Percentiles rank a stretch among this genome's conserved stretches.
phyloP scores from a whole-genome alignment of 345 rosid species.

The Brassica nigra region DNA sequence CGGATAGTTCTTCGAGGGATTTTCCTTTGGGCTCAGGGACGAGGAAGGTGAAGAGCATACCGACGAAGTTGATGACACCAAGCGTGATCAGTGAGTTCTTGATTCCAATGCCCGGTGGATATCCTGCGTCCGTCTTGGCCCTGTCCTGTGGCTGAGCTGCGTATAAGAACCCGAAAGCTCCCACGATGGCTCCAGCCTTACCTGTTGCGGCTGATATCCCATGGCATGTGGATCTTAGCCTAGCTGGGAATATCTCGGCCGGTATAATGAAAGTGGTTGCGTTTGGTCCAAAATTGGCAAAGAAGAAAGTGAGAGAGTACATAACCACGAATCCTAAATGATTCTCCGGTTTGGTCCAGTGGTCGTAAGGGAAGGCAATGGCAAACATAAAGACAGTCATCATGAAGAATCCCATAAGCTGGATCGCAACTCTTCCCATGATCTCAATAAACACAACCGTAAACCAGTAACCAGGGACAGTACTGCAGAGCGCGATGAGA shows the following conservation, averaged over 20 bases:
- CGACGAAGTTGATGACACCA: neutral
- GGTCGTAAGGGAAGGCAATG: constrained; percentile 64
- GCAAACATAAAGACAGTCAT: constrained; percentile 78
- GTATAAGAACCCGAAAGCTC: constrained; percentile 68
- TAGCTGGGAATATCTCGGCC: constrained; percentile 47
- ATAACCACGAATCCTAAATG: neutral
- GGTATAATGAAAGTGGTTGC: constrained; percentile 73
- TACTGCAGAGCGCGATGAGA: constrained; percentile 34
- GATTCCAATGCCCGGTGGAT: constrained; percentile 38
- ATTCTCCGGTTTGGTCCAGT: constrained; percentile 47
- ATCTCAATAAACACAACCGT: constrained; percentile 58
- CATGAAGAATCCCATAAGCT: constrained; percentile 66
- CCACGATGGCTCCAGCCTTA: constrained; percentile 48
- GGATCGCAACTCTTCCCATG: constrained; percentile 65
- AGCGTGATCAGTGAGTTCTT: neutral
- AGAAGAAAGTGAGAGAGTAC: neutral
- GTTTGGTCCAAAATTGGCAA: constrained; percentile 78
- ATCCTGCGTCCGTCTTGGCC: constrained; percentile 49
- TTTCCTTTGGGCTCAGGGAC: constrained; percentile 39
- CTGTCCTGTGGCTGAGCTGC: constrained; percentile 47
- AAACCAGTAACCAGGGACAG: constrained; percentile 67
- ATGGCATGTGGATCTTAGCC: constrained; percentile 67
- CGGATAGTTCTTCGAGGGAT: constrained; percentile 61
- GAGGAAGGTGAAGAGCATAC: neutral
- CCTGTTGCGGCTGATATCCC: constrained; percentile 64